phyloP scores from a whole-genome alignment of 768 basidiomycete species.

The Omphalotus guepiniiformis region DNA sequence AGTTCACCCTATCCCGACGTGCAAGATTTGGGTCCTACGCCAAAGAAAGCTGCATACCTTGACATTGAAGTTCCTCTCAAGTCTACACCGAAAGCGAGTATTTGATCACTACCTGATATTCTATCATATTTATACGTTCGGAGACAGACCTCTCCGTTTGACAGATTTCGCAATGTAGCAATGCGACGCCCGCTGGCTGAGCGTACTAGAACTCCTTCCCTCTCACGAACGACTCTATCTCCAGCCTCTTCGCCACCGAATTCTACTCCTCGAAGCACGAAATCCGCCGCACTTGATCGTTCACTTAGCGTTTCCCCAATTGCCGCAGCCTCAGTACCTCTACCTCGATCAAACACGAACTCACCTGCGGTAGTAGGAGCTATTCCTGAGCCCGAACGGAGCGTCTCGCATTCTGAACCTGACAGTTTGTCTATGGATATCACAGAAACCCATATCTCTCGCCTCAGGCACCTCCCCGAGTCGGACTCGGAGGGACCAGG shows the following conservation, averaged over 20 bases:
- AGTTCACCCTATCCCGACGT: conserved; percentile 43
- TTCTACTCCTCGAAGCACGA: conserved; percentile 59
- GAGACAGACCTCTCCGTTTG: conserved; percentile 49
- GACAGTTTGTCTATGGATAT: conserved; percentile 39
- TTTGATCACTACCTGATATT: not conserved
- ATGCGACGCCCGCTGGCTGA: conserved; percentile 48
- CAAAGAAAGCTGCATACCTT: conserved; percentile 40
- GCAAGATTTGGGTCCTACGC: conserved; percentile 32
- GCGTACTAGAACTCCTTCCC: conserved; percentile 56
- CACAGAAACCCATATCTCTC: conserved; percentile 47
- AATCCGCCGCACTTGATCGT: conserved; percentile 35
- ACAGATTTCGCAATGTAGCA: conserved; percentile 61
- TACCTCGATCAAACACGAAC: conserved; percentile 47
- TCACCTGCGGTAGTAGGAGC: conserved; percentile 40
- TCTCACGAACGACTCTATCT: conserved; percentile 59
- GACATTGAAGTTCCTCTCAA: conserved; percentile 59
- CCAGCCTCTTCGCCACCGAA: conserved; percentile 56
- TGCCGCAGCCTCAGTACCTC: conserved; percentile 41
- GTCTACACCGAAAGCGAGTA: conserved; percentile 55
- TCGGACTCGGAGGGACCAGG: conserved; percentile 20
- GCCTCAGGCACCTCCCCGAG: conserved; percentile 23
- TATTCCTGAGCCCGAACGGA: conserved; percentile 21
- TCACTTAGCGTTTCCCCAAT: conserved; percentile 43
- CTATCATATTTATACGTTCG: not conserved
- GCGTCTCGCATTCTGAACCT: conserved; percentile 9